Evolutionary conservation across 1,139 yeast species (phyloP), one percentile per base, ranked within the genome.

Genomic region (Wickerhamomyces sp.): DNA sequence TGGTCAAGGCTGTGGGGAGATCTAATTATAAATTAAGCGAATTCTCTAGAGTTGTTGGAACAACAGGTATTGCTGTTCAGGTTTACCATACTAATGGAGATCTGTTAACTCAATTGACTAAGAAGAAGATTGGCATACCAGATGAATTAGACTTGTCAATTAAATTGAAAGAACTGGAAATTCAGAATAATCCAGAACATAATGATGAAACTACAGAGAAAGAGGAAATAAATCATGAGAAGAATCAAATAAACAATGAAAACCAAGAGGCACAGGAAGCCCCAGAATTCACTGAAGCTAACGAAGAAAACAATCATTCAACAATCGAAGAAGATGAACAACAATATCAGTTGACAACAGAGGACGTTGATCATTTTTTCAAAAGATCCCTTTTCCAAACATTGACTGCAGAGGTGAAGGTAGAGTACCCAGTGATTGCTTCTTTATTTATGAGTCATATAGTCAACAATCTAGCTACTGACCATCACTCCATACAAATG

Each of bases 301-400:
- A 21, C 13, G 27, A 24, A 24, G 27, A 8, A 8, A 24, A 7
- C 13, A 7, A 38, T 10, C 30, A n/a, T 15, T 28, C 19, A 21
- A 7, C 24, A 21, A 21, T 10, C 7, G 45, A 35, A 16, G 29
- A 31, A 15, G 36, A 25, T 4, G 40, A 20, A 13, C 39, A 31
- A 9, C 40, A 41, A 27, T 48, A 24, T n/a, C 58, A 63, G 7
- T 61, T 84, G n/a, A 61, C 76, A 0, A 65, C 74, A 0, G 83
- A 78, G 37, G 96, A 89, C 46, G 65, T 87, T n/a, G 97, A 92
- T 56, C 73, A 81, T 40, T 78, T 87, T 46, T 86, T 88, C 58
- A 65, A 74, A 28, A 68, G 84, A 46, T 76, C 96, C 0, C 64
- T 87, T 17, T 60, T 83, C 19, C 90, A 86, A 56, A 73, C 92